Conservation (phyloP, 2,329 filamentous ascomycete species). For the Neonectria magnoliae region DNA sequence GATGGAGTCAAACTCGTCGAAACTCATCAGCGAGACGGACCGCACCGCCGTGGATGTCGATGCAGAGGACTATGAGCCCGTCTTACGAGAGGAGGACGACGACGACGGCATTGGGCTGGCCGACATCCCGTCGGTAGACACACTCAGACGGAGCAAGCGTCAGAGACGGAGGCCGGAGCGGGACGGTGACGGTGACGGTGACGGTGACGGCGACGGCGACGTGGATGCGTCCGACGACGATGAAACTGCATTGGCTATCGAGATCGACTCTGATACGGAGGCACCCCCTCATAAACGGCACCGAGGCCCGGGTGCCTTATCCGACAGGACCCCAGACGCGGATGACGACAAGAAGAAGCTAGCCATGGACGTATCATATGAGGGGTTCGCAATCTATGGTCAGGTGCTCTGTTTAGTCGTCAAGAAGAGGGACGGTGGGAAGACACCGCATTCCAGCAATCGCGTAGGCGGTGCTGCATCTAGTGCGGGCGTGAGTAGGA, state of each 20-base stretch:
- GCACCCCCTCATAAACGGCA: constrained; percentile 58
- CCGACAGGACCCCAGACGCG: constrained; percentile 44
- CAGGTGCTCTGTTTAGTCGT: constrained; percentile 92
- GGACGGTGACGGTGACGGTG: constrained; percentile 49
- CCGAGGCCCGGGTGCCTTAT: constrained; percentile 44
- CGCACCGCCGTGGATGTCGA: constrained; percentile 65
- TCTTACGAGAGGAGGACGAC: constrained; percentile 65
- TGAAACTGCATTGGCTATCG: constrained; percentile 49
- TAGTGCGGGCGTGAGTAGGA: constrained; percentile 39
- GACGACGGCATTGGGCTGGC: constrained; percentile 47
- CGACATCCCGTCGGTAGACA: constrained; percentile 47
- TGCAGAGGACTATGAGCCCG: constrained; percentile 46
- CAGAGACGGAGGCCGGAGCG: constrained; percentile 39
- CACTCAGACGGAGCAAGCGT: constrained; percentile 43
- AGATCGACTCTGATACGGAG: constrained; percentile 52
- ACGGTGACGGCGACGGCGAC: constrained; percentile 47
- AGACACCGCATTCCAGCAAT: constrained; percentile 47
- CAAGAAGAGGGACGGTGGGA: constrained; percentile 73
- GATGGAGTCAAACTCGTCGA: constrained; percentile 70
- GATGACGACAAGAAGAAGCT: constrained; percentile 90
- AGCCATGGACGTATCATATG: constrained; percentile 85
- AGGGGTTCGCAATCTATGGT: constrained; percentile 96
- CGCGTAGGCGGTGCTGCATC: constrained; percentile 43
- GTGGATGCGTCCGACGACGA: constrained; percentile 47
- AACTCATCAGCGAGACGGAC: constrained; percentile 66